Percentiles rank a stretch among this genome's conserved stretches.
Evolutionary conservation across 1,139 yeast species (phyloP).

Genomic region (Candida tetrigidarum): DNA sequence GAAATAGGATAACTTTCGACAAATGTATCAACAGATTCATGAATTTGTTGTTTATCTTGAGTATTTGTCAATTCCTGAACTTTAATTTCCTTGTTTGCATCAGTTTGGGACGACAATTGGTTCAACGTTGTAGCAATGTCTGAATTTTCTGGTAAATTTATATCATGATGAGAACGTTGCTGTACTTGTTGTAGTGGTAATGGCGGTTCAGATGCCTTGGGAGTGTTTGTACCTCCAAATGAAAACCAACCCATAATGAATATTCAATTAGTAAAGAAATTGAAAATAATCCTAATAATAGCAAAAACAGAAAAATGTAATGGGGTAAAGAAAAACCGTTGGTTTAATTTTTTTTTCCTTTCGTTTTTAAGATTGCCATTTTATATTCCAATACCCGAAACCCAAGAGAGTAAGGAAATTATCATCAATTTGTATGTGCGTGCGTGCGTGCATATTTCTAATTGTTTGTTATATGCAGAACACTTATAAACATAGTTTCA

Average conservation of each 20-base stretch:
- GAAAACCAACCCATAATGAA: slow-evolving; percentile 19
- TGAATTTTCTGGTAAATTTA: slow-evolving; percentile 26
- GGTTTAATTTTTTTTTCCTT: background rate
- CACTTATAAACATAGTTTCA: slow-evolving; percentile 29
- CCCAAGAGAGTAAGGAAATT: slow-evolving; percentile 1
- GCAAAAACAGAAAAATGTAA: background rate
- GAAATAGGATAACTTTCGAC: slow-evolving; percentile 26
- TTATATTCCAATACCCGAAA: background rate
- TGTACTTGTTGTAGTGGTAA: slow-evolving; percentile 26
- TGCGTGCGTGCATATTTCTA: too few species aligned
- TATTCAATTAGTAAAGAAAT: background rate
- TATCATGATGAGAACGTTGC: slow-evolving; percentile 40
- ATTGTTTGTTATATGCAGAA: background rate
- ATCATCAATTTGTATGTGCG: too few species aligned
- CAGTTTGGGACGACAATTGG: slow-evolving; percentile 20
- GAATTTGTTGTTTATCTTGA: slow-evolving; percentile 10
- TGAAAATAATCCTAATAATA: background rate
- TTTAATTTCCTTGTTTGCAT: slow-evolving; percentile 10
- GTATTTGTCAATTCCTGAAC: slow-evolving; percentile 6
- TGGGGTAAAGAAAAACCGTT: background rate
- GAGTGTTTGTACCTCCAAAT: slow-evolving; percentile 11
- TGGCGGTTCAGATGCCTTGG: slow-evolving; percentile 7
- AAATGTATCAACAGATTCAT: slow-evolving; percentile 23
- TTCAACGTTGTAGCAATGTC: slow-evolving; percentile 44
- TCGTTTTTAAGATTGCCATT: background rate